phyloP scores from a whole-genome alignment of 441 rosid species.

The Lepidium campestre region DNA sequence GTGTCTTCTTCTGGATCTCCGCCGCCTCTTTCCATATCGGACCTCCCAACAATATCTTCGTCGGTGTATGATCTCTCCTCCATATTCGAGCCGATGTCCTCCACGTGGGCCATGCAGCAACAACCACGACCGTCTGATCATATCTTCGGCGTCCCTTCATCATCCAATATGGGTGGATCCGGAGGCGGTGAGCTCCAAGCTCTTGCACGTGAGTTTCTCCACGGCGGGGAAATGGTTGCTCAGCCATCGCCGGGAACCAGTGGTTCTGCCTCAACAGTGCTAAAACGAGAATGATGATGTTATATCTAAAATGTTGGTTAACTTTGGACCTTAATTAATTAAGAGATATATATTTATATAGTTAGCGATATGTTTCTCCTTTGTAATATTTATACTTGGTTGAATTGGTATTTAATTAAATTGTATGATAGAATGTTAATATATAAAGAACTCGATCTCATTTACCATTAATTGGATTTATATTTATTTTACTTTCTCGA shows the following conservation, averaged over 20 bases:
- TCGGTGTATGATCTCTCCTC: slow-evolving; percentile 49
- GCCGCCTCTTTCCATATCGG: slow-evolving; percentile 53
- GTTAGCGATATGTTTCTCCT: background rate
- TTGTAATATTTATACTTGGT: slow-evolving; percentile 5
- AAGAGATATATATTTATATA: slow-evolving; percentile 5
- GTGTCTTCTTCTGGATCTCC: slow-evolving; percentile 30
- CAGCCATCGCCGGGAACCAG: slow-evolving; percentile 34
- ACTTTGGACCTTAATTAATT: background rate
- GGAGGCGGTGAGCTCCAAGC: slow-evolving; percentile 67
- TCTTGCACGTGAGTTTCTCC: slow-evolving; percentile 58
- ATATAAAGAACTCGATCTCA: background rate
- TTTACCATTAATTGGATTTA: background rate
- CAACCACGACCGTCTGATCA: slow-evolving; percentile 56
- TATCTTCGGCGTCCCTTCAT: slow-evolving; percentile 28
- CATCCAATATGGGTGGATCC: background rate
- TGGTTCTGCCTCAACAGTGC: slow-evolving; percentile 29
- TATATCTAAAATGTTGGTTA: background rate
- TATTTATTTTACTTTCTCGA: too few species aligned
- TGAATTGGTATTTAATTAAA: slow-evolving; percentile 7
- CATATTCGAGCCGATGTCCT: slow-evolving; percentile 57
- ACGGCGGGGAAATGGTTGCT: slow-evolving; percentile 34
- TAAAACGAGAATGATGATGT: slow-evolving; percentile 25
- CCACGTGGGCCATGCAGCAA: slow-evolving; percentile 69
- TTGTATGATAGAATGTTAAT: slow-evolving; percentile 5
- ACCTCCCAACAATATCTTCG: slow-evolving; percentile 56